Base-by-base conservation (phyloP, 2,329 filamentous ascomycete species). In the Fusarium nematophilum region DNA sequence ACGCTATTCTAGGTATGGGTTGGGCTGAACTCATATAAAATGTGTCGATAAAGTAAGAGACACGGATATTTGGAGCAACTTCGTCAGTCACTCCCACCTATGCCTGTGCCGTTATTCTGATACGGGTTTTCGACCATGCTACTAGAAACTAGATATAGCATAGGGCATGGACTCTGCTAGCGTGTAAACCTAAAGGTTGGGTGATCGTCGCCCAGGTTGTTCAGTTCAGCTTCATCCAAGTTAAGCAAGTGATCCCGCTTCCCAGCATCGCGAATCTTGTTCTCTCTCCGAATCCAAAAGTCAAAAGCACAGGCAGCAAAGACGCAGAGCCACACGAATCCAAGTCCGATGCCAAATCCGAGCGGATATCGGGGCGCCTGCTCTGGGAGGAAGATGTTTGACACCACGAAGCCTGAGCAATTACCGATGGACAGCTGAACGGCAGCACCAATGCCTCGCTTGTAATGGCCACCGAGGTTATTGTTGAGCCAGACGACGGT, bases 291-390 rank as follows among this genome's bases (percentile, higher is more conserved):
- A 0, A 48, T 48, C 9, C 57, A 53, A 5, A 61, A 30, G 4
- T 53, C 40, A 6, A 61, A 61, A 0, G 33, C 2, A 0, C 47
- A 14, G 3, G 51, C 46, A 10, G 51, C 39, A 0, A 48, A 15
- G 5, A 59, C 57, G 1, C 51, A 57, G 2, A 61, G 6, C 57
- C 58, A 61, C 0, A 33, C 30, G 48, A 61, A 44, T 2, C 45
- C 34, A 10, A 61, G 45, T 9, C 58, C 60, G 0, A 61, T 34
- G 1, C 51, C 39, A 1, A 61, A 33, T 0, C 58, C 58, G 1
- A 59, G 38, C 40, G 51, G 60, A 10, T 61, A 61, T 21, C 42
- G 9, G 0, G 58, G 58, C 2, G 58, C 57, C 18, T 61, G 45
- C 0, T 18, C 14, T 0, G 31, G 14, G 7, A 61, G 18, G 9